These are phyloP conservation scores for Sicyos baderoa DNA, from an alignment of 306 rosid species.

Conservation along the genomic window DNA sequence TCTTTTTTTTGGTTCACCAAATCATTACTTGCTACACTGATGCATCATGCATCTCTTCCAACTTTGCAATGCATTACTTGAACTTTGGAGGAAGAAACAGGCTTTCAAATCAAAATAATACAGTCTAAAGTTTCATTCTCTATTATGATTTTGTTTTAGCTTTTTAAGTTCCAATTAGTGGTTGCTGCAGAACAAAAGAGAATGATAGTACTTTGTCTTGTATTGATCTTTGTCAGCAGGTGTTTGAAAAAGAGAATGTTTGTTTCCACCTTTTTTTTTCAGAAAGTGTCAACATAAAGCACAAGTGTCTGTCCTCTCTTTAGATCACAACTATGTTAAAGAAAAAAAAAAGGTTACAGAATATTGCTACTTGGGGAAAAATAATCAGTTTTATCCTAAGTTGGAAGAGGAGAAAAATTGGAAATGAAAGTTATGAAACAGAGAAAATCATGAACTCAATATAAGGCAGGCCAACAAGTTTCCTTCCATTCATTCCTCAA, in stretches of 20 bases:
- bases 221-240: conserved; percentile 10
- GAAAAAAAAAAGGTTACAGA: background rate
- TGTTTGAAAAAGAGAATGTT: background rate
- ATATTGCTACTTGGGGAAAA: background rate
- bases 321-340: background rate
- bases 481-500: conserved; percentile 17
- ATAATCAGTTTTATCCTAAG: background rate
- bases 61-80: background rate
- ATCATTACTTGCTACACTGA: background rate
- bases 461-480: background rate
- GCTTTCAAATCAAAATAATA: background rate
- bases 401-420: background rate
- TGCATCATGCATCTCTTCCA: background rate
- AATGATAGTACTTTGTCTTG: background rate
- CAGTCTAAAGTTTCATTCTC: background rate
- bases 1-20: conserved; percentile 14
- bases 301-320: conserved; percentile 2
- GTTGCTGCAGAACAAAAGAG: background rate
- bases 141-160: background rate
- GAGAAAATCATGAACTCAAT: conserved; percentile 1
- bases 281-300: background rate
- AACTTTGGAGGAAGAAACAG: conserved; percentile 3
- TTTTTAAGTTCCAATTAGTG: background rate
- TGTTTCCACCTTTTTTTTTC: conserved; percentile 23
- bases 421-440: background rate